A percentile compares a stretch with the other conserved stretches of the same genome.
Conservation (phyloP, 1,139 yeast genomes). For the Pichia sp. region DNA sequence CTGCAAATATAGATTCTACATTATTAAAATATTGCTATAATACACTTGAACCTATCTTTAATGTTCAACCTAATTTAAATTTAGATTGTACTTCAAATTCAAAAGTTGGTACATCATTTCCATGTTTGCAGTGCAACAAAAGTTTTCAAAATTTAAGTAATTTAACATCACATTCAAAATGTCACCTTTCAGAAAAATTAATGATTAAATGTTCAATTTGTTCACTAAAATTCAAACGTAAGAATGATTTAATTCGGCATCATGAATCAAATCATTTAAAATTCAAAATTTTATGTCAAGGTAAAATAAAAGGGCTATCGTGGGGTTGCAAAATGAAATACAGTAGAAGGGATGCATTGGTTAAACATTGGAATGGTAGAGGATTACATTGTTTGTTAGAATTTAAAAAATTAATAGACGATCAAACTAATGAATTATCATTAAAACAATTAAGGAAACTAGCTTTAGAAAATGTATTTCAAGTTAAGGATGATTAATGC, state of each 20-base stretch:
- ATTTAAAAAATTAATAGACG: neutral
- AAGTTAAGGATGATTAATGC: neutral
- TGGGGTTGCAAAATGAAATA: constrained; percentile 94
- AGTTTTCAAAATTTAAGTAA: neutral
- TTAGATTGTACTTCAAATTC: neutral
- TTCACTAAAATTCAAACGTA: constrained; percentile 80
- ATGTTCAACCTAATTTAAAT: too few species aligned
- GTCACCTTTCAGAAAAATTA: neutral
- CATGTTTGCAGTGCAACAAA: neutral
- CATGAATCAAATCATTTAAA: constrained; percentile 58
- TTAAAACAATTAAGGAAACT: neutral
- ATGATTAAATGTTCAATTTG: constrained; percentile 33
- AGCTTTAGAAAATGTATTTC: neutral
- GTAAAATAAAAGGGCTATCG: constrained; percentile 44
- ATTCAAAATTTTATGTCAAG: constrained; percentile 1
- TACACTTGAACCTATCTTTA: neutral
- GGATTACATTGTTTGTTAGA: constrained; percentile 78
- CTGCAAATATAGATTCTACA: neutral
- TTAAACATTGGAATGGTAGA: constrained; percentile 88
- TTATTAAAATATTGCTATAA: too few species aligned
- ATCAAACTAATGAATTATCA: neutral
- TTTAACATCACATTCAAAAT: constrained; percentile 1
- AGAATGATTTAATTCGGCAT: constrained; percentile 86
- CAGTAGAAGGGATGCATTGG: constrained; percentile 90
- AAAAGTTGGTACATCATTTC: neutral